Percentiles rank a stretch among this genome's conserved stretches.
Conservation (phyloP, 169 alveolate genomes). For the Eimeria falciformis region DNA sequence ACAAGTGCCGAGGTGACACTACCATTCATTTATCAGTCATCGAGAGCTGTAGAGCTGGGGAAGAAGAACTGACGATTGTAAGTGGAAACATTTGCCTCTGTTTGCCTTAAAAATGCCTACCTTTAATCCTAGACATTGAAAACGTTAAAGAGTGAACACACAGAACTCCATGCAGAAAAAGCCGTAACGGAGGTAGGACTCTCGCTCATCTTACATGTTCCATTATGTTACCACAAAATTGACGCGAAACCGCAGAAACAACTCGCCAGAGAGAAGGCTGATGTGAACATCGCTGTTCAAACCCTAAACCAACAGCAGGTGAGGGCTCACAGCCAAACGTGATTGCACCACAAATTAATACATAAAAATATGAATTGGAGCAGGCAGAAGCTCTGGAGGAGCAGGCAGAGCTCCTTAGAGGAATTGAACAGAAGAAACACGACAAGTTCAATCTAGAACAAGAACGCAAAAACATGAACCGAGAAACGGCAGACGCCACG, state of each 20-base stretch:
- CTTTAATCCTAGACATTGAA: neutral
- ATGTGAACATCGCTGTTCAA: neutral
- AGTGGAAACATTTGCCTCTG: neutral
- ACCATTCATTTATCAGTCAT: neutral
- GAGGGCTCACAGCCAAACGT: neutral
- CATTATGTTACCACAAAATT: neutral
- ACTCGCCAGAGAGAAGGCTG: neutral
- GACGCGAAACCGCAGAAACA: constrained; percentile 5
- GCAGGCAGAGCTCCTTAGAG: neutral
- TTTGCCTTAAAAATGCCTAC: neutral
- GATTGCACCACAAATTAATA: too few relatives aligned
- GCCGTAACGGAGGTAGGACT: neutral
- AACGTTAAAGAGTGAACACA: neutral
- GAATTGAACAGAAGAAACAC: neutral
- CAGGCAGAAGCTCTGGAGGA: constrained; percentile 15
- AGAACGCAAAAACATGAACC: neutral
- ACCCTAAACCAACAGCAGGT: constrained; percentile 2
- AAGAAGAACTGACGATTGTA: constrained; percentile 17
- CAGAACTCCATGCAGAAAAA: neutral
- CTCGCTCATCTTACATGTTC: neutral
- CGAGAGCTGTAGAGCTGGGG: constrained; percentile 29
- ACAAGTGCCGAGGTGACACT: neutral
- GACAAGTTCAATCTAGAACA: neutral
- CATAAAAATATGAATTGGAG: neutral
- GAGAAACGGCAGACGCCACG: neutral